Evolutionary conservation across 805 yeast species (phyloP).

Genomic region (Wickerhamomyces strasburgensis): DNA sequence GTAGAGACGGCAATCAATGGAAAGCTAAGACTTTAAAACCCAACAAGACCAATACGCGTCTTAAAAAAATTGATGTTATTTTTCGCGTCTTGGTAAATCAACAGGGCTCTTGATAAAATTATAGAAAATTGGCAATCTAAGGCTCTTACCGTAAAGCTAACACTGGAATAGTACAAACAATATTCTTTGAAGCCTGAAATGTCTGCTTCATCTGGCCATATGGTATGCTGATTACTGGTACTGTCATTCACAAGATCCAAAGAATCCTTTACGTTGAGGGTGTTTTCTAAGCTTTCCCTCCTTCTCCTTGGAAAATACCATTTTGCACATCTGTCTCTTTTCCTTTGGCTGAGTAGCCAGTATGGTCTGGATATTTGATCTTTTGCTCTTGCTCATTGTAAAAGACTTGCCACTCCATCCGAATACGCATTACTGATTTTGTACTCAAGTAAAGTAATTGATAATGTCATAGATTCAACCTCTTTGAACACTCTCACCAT

Average conservation of each 20-base stretch:
- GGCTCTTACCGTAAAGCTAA: too few species aligned
- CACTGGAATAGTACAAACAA: conserved; percentile 19
- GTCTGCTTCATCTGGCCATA: conserved; percentile 25
- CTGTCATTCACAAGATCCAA: conserved; percentile 23
- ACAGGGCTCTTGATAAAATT: too few species aligned
- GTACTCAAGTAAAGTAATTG: conserved; percentile 20
- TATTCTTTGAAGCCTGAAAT: conserved; percentile 23
- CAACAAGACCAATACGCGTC: too few species aligned
- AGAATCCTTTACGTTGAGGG: conserved; percentile 26
- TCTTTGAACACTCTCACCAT: conserved; percentile 24
- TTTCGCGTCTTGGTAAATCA: too few species aligned
- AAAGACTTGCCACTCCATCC: conserved; percentile 23
- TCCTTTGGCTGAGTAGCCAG: conserved; percentile 25
- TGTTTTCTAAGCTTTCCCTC: conserved; percentile 14
- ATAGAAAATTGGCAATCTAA: too few species aligned
- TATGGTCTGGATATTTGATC: conserved; percentile 23
- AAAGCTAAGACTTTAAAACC: too few species aligned
- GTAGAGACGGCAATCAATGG: too few species aligned
- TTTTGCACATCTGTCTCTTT: conserved; percentile 26
- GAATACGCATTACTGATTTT: conserved; percentile 16
- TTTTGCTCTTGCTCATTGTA: conserved; percentile 11
- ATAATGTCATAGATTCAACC: conserved; percentile 22
- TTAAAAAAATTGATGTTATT: too few species aligned
- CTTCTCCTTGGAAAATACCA: conserved; percentile 21
- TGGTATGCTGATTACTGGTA: conserved; percentile 13